A percentile compares a stretch with the other conserved stretches of the same genome.
Evolutionary conservation across 371 early-diverging fungal species (phyloP).

Genomic region (Entomophthora muscae): DNA sequence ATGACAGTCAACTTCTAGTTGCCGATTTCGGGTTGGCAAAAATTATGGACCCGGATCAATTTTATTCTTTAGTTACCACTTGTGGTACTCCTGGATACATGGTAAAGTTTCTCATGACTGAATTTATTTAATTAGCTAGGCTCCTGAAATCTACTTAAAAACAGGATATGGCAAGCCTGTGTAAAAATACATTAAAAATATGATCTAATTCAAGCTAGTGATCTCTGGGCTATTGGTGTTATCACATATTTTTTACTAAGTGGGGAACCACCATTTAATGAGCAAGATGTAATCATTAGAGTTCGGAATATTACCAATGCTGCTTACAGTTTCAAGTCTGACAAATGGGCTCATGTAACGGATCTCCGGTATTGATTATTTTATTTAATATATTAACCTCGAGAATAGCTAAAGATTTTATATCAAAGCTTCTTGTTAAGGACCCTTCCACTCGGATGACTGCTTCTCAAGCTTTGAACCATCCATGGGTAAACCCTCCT

Average conservation of each 20-base stretch:
- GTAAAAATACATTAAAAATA: neutral
- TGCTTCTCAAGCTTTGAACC: slow-evolving; percentile 48
- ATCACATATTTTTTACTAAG: slow-evolving; percentile 74
- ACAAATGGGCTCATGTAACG: slow-evolving; percentile 46
- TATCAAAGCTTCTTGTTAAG: slow-evolving; percentile 48
- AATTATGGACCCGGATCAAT: slow-evolving; percentile 61
- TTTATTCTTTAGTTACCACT: slow-evolving; percentile 54
- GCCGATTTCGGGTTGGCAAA: slow-evolving; percentile 83
- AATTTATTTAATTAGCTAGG: slow-evolving; percentile 14
- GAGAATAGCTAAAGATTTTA: slow-evolving; percentile 61
- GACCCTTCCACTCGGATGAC: slow-evolving; percentile 52
- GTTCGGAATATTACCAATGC: slow-evolving; percentile 52
- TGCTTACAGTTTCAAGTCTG: slow-evolving; percentile 54
- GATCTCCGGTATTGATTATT: slow-evolving; percentile 6
- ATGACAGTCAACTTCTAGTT: slow-evolving; percentile 51
- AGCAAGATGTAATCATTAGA: slow-evolving; percentile 31
- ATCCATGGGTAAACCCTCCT: slow-evolving; percentile 31
- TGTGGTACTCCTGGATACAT: slow-evolving; percentile 83
- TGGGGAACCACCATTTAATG: slow-evolving; percentile 84
- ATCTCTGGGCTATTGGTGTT: slow-evolving; percentile 88
- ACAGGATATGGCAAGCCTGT: slow-evolving; percentile 34
- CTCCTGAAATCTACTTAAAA: slow-evolving; percentile 24
- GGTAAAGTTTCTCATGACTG: slow-evolving; percentile 22
- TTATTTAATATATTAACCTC: neutral
- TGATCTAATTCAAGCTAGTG: slow-evolving; percentile 15